Conservation (phyloP, 352 stramenopile genomes). For the Pythium pyrilobum region DNA sequence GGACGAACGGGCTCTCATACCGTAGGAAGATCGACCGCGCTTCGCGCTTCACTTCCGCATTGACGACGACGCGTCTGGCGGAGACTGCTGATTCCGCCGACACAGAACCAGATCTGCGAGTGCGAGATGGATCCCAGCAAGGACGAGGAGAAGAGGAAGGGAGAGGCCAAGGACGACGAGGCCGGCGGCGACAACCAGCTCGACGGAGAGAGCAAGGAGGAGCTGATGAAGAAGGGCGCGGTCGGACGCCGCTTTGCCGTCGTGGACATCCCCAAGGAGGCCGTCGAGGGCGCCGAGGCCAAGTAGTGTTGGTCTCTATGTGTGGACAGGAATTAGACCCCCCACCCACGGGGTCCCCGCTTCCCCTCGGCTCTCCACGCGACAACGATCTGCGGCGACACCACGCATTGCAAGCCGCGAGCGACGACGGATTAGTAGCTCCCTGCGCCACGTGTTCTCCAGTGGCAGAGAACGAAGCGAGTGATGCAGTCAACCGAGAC, state of each 20-base stretch:
- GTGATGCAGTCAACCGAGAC: too few species aligned
- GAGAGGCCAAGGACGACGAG: conserved; percentile 9
- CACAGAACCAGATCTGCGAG: background rate
- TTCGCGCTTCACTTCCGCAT: too few species aligned
- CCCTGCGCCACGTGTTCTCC: background rate
- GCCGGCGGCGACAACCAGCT: conserved; percentile 15
- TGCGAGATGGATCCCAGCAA: conserved; percentile 20
- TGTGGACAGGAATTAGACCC: conserved; percentile 1
- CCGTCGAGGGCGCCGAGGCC: conserved; percentile 5
- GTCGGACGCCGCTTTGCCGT: conserved; percentile 27
- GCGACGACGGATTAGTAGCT: too few species aligned
- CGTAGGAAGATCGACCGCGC: too few species aligned
- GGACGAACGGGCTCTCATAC: too few species aligned
- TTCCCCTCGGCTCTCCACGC: too few species aligned
- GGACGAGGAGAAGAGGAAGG: conserved; percentile 19
- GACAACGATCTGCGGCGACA: too few species aligned
- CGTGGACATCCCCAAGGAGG: conserved; percentile 22
- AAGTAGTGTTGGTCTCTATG: conserved; percentile 4
- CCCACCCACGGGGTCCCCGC: too few species aligned
- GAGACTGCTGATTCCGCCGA: too few species aligned
- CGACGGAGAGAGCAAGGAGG: conserved; percentile 22
- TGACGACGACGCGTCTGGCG: background rate
- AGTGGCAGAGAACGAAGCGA: conserved; percentile 1
- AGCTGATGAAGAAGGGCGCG: conserved; percentile 25
- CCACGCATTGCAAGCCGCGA: too few species aligned